phyloP scores from a whole-genome alignment of 106 monocot genomes.

The Dioscorea zingiberensis region DNA sequence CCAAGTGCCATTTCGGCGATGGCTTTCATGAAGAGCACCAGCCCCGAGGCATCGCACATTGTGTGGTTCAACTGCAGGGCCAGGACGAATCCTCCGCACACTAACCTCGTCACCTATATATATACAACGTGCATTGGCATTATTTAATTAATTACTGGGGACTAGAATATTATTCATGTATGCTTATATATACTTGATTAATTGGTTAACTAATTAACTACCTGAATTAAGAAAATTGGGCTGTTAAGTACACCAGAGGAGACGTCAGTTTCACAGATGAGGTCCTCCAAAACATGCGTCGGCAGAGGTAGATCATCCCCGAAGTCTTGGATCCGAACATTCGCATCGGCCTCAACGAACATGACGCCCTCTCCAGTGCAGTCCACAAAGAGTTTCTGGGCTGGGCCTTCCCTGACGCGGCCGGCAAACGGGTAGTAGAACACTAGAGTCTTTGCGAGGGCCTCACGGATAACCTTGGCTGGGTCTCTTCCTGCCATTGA shows the following conservation, averaged over 20 bases:
- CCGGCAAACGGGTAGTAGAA: slow-evolving; percentile 19
- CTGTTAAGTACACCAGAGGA: neutral
- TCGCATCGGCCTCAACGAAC: slow-evolving; percentile 35
- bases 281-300: neutral
- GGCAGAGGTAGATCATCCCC: slow-evolving; percentile 4
- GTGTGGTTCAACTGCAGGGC: slow-evolving; percentile 25
- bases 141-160: too few relatives aligned
- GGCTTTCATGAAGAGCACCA: slow-evolving; percentile 25
- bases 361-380: slow-evolving; percentile 22
- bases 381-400: slow-evolving; percentile 7
- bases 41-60: slow-evolving; percentile 24
- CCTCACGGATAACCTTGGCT: slow-evolving; percentile 1
- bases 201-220: neutral
- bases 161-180: too few relatives aligned
- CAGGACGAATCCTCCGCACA: slow-evolving; percentile 22
- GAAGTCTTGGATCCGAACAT: slow-evolving; percentile 13
- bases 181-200: neutral
- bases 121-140: neutral
- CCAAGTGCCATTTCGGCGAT: slow-evolving; percentile 32
- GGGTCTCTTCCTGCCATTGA: neutral
- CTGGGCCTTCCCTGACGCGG: neutral
- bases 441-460: slow-evolving; percentile 3
- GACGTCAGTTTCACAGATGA: neutral
- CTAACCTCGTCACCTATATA: slow-evolving; percentile 25
- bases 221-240: slow-evolving; percentile 11